Evolutionary conservation across 257 asterid genomes (phyloP).

Genomic region (Salvia miltiorrhiza): DNA sequence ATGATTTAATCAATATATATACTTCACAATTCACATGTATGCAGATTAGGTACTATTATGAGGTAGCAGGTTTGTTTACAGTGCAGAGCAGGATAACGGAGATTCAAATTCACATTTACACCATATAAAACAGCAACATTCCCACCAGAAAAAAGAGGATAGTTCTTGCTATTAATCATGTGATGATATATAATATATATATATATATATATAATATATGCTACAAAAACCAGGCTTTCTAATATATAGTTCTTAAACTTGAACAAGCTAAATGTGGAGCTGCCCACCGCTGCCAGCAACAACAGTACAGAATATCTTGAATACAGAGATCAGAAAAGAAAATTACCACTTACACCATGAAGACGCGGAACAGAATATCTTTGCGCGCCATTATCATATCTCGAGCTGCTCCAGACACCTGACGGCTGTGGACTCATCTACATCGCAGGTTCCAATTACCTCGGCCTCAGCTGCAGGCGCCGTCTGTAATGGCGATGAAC

Average conservation of each 20-base stretch:
- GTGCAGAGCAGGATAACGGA: too few relatives aligned
- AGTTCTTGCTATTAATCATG: not conserved
- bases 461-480: not conserved
- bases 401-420: slow-evolving; percentile 61
- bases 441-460: slow-evolving; percentile 14
- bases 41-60: not conserved
- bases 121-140: not conserved
- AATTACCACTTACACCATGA: not conserved
- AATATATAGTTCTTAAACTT: not conserved
- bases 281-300: not conserved
- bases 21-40: not conserved
- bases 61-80: not conserved
- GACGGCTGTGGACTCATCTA: slow-evolving; percentile 52
- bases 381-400: slow-evolving; percentile 29
- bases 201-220: not conserved
- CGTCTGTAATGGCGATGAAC: slow-evolving; percentile 15
- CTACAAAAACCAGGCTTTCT: slow-evolving; percentile 14
- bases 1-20: not conserved
- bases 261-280: not conserved
- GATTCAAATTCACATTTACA: slow-evolving; percentile 1
- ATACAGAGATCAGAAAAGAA: not conserved
- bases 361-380: not conserved
- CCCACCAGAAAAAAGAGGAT: not conserved
- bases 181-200: not conserved
- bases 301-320: not conserved